Percentiles rank a stretch among this genome's conserved stretches.
These are phyloP conservation scores for Hypericum perforatum DNA, from an alignment of 345 rosid species.

Conservation along the genomic window DNA sequence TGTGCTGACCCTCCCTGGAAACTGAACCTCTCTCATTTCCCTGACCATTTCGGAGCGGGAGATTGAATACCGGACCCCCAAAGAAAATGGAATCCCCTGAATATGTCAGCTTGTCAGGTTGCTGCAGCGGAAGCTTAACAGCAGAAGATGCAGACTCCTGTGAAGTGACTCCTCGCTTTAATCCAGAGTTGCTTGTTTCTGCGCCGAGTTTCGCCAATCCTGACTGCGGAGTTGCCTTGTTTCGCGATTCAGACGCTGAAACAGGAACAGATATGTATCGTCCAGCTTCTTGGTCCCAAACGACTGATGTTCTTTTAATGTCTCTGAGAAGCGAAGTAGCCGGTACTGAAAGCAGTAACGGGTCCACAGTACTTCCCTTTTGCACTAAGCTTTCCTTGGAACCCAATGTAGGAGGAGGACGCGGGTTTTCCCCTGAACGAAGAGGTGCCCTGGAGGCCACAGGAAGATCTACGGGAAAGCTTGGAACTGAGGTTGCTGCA, in stretches of 20 bases:
- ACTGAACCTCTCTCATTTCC: constrained; percentile 44
- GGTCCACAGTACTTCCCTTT: constrained; percentile 45
- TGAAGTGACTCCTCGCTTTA: constrained; percentile 30
- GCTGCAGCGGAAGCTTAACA: constrained; percentile 35
- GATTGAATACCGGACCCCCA: constrained; percentile 80
- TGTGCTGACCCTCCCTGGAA: constrained; percentile 50
- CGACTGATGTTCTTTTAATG: constrained; percentile 77
- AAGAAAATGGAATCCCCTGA: constrained; percentile 93
- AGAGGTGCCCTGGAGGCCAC: constrained; percentile 29
- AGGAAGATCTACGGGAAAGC: constrained; percentile 36
- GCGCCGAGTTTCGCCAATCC: constrained; percentile 33
- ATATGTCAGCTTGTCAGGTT: constrained; percentile 66
- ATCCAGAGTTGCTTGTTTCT: constrained; percentile 31
- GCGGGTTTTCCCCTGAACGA: constrained; percentile 21
- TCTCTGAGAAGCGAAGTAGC: constrained; percentile 80
- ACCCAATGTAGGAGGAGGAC: constrained; percentile 8
- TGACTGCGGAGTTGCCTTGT: constrained; percentile 33
- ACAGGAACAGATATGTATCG: constrained; percentile 74
- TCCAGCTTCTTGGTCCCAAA: constrained; percentile 94
- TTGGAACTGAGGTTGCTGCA: constrained; percentile 28
- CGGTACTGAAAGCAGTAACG: constrained; percentile 55
- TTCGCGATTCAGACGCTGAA: constrained; percentile 58
- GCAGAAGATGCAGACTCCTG: constrained; percentile 43
- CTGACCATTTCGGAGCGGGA: constrained; percentile 42
- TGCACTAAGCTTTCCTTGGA: constrained; percentile 52